phyloP scores from a whole-genome alignment of 148 eudicot genomes.

The Dianthus caryophyllus region DNA sequence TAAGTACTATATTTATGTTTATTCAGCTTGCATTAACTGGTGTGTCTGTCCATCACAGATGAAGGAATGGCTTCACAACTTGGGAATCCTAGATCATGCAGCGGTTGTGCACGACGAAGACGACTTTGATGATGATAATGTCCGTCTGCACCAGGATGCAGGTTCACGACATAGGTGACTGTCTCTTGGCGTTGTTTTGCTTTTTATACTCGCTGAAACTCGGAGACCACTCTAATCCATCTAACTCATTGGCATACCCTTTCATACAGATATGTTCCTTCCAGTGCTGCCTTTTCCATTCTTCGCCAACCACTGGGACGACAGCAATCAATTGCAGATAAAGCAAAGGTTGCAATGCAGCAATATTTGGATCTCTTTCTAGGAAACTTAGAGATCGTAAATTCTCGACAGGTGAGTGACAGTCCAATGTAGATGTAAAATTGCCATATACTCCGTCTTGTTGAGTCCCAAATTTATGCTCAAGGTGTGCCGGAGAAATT shows the following conservation, averaged over 20 bases:
- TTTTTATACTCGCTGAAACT: background rate
- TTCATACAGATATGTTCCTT: conserved; percentile 36
- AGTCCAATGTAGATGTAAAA: background rate
- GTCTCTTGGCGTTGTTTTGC: conserved; percentile 2
- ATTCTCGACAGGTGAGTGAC: conserved; percentile 41
- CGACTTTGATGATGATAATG: conserved; percentile 38
- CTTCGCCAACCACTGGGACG: conserved; percentile 38
- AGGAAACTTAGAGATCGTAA: conserved; percentile 42
- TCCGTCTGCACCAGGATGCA: conserved; percentile 31
- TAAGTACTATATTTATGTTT: background rate
- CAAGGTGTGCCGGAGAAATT: background rate
- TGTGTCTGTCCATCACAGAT: conserved; percentile 21
- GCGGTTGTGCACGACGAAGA: conserved; percentile 37
- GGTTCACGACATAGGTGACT: conserved; percentile 36
- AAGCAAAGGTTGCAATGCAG: conserved; percentile 48
- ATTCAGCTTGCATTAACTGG: background rate
- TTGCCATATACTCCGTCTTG: background rate
- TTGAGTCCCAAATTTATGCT: background rate
- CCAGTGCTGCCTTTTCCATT: conserved; percentile 42
- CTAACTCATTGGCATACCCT: background rate
- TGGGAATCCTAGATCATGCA: conserved; percentile 39
- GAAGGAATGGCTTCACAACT: conserved; percentile 44
- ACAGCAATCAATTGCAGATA: conserved; percentile 40
- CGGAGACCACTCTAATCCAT: background rate
- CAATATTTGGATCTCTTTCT: conserved; percentile 43